phyloP scores from a whole-genome alignment of 2,329 filamentous ascomycete genomes.

The Lasiodiplodia sp. region DNA sequence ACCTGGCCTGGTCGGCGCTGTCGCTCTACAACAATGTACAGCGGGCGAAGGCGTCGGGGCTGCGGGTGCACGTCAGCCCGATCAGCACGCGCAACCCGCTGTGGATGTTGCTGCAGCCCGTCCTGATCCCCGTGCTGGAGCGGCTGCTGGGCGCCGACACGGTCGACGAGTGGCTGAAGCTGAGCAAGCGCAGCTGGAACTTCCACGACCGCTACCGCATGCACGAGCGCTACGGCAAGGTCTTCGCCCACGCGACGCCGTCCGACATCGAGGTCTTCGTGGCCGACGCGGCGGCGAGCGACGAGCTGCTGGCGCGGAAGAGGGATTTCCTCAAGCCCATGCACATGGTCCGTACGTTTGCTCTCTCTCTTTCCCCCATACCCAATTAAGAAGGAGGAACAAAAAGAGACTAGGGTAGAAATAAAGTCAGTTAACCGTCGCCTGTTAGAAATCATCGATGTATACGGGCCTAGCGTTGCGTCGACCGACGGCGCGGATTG shows the following conservation, averaged over 20 bases:
- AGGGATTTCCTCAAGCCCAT: slow-evolving; percentile 21
- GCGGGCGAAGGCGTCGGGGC: neutral
- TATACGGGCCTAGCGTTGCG: slow-evolving; percentile 12
- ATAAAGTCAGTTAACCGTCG: slow-evolving; percentile 5
- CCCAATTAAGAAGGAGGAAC: neutral
- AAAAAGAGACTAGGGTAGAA: no score
- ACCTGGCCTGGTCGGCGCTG: neutral
- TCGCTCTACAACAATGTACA: slow-evolving; percentile 16
- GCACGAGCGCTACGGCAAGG: slow-evolving; percentile 33
- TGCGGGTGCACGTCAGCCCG: slow-evolving; percentile 12
- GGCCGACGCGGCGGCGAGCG: slow-evolving; percentile 30
- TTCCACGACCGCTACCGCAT: slow-evolving; percentile 31
- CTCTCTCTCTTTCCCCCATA: neutral
- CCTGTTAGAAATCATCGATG: slow-evolving; percentile 9
- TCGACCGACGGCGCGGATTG: slow-evolving; percentile 35
- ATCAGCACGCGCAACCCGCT: slow-evolving; percentile 10
- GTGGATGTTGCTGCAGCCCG: slow-evolving; percentile 4
- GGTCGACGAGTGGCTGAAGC: neutral
- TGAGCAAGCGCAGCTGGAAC: slow-evolving; percentile 30
- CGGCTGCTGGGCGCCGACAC: neutral
- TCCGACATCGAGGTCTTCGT: slow-evolving; percentile 32
- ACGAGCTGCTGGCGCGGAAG: slow-evolving; percentile 31
- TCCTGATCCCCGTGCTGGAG: neutral
- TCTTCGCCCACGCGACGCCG: slow-evolving; percentile 33
- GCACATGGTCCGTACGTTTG: slow-evolving; percentile 16